Conservation (phyloP, 441 rosid genomes). For the Sinapis alba region DNA sequence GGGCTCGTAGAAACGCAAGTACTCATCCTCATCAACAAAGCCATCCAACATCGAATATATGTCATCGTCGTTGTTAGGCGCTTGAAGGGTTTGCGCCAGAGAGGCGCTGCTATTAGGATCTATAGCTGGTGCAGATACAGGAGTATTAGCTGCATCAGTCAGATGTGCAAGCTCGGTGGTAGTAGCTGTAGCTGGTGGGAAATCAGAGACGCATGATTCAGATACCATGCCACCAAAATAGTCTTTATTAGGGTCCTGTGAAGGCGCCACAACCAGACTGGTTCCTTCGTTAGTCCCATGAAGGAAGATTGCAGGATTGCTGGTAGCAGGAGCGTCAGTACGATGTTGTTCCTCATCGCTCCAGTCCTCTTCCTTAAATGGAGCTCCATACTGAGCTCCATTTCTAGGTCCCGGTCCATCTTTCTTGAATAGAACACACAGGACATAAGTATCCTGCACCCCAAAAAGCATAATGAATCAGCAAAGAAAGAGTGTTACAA, state of each 20-base stretch:
- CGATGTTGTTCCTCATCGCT: conserved; percentile 48
- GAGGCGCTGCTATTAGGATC: not conserved
- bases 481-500: not conserved
- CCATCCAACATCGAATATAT: conserved; percentile 34
- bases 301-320: not conserved
- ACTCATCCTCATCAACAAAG: conserved; percentile 35
- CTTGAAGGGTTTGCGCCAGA: not conserved
- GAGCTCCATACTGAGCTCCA: conserved; percentile 90
- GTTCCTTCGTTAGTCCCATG: not conserved
- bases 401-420: conserved; percentile 85
- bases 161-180: conserved; percentile 23
- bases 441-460: conserved; percentile 57
- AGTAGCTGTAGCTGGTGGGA: conserved; percentile 8
- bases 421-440: conserved; percentile 65
- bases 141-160: conserved; percentile 18
- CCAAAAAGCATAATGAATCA: conserved; percentile 13
- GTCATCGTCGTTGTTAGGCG: conserved; percentile 30
- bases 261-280: conserved; percentile 26
- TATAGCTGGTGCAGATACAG: not conserved
- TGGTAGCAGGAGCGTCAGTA: conserved; percentile 10
- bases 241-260: conserved; percentile 18
- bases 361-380: conserved; percentile 87
- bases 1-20: not conserved
- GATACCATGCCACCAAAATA: conserved; percentile 37
- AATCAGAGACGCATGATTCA: conserved; percentile 35